phyloP scores from a whole-genome alignment of 306 rosid genomes.

The Geum urbanum region DNA sequence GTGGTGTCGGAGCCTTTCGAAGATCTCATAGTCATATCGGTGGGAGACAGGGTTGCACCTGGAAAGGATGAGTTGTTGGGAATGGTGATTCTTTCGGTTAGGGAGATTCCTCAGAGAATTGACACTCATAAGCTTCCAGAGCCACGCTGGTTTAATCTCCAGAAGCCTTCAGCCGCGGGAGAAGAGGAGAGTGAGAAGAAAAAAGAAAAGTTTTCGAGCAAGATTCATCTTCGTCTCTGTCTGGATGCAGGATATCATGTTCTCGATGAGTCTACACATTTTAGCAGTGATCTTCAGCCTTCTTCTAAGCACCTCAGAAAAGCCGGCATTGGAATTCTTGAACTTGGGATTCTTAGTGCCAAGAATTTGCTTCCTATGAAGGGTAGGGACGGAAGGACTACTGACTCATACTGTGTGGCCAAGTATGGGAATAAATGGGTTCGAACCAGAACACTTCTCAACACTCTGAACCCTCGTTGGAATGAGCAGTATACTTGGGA shows the following conservation, averaged over 20 bases:
- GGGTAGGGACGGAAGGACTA: slow-evolving; percentile 59
- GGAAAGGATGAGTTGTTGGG: slow-evolving; percentile 62
- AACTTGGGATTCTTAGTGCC: slow-evolving; percentile 85
- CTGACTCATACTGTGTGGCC: slow-evolving; percentile 91
- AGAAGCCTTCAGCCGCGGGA: slow-evolving; percentile 35
- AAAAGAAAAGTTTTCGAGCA: slow-evolving; percentile 88
- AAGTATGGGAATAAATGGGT: slow-evolving; percentile 97
- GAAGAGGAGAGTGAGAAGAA: slow-evolving; percentile 53
- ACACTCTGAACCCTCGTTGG: slow-evolving; percentile 77
- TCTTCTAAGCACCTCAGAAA: slow-evolving; percentile 65
- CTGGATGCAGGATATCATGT: slow-evolving; percentile 82
- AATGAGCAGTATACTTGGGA: slow-evolving; percentile 99
- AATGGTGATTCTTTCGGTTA: slow-evolving; percentile 48
- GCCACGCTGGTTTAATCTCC: slow-evolving; percentile 71
- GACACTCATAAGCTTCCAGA: slow-evolving; percentile 64
- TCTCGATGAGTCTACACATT: slow-evolving; percentile 87
- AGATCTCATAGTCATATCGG: slow-evolving; percentile 50
- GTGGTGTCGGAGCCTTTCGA: slow-evolving; percentile 93
- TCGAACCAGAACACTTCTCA: slow-evolving; percentile 76
- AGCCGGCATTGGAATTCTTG: slow-evolving; percentile 70
- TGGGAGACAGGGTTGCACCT: slow-evolving; percentile 61
- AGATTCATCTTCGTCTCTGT: slow-evolving; percentile 68
- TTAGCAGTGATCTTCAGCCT: slow-evolving; percentile 93
- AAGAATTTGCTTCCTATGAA: slow-evolving; percentile 75
- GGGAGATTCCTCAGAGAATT: slow-evolving; percentile 39